A percentile compares a stretch with the other conserved stretches of the same genome.
Conservation (phyloP, 305 asterid genomes). For the Fraxinus baroniana region DNA sequence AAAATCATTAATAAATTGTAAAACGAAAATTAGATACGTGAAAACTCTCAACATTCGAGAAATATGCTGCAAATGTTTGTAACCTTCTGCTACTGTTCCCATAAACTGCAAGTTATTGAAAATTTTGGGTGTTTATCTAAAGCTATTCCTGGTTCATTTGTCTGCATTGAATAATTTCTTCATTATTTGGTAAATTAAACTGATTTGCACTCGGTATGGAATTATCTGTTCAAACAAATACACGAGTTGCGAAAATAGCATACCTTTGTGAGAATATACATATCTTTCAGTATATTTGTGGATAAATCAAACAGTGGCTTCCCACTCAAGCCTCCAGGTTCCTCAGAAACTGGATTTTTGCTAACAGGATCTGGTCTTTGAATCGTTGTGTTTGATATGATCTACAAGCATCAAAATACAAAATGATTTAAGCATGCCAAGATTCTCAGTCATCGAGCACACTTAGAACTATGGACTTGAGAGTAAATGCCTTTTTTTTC, state of each 20-base stretch:
- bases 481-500: background rate
- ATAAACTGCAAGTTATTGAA: background rate
- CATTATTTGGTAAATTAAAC: background rate
- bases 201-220: background rate
- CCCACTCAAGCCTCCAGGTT: constrained; percentile 96
- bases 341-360: constrained; percentile 54
- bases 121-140: background rate
- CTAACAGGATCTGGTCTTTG: too few species aligned
- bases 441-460: too few species aligned
- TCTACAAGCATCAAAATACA: too few species aligned
- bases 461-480: too few species aligned
- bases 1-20: background rate
- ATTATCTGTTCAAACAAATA: background rate
- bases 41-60: background rate
- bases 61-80: background rate
- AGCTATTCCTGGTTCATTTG: background rate
- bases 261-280: constrained; percentile 92
- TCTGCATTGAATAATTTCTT: background rate
- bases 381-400: too few species aligned
- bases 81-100: background rate
- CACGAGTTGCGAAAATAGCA: constrained; percentile 7
- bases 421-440: too few species aligned
- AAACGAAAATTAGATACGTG: background rate
- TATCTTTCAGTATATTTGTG: constrained; percentile 76
- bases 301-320: constrained; percentile 73